Conservation (phyloP, 2,329 filamentous ascomycete genomes). For the Ophiosphaerella herpotricha region DNA sequence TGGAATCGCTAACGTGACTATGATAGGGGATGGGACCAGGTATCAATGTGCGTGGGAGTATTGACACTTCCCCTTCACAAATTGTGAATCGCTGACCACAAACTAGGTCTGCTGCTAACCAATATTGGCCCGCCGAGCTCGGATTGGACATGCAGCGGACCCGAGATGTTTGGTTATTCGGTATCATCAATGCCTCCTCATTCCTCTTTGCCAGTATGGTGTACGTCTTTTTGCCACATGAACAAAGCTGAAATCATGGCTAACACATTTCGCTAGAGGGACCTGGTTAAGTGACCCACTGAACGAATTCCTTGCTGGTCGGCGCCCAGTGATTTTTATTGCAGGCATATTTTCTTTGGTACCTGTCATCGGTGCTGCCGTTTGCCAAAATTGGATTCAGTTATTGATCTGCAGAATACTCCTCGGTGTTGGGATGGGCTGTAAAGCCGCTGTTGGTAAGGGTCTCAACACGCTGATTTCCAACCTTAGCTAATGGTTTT, state of each 20-base stretch:
- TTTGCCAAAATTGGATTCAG: neutral
- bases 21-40: neutral
- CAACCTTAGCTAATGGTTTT: neutral
- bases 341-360: neutral
- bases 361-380: neutral
- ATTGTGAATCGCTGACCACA: no score
- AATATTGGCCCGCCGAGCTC: neutral
- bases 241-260: neutral
- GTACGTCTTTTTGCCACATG: neutral
- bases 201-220: neutral
- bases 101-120: neutral
- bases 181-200: neutral
- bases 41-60: neutral
- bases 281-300: neutral
- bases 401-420: neutral
- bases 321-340: neutral
- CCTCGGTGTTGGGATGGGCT: neutral
- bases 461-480: neutral
- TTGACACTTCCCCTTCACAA: no score
- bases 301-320: neutral
- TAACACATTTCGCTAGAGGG: neutral
- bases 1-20: neutral
- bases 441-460: neutral
- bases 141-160: neutral
- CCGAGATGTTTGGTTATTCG: neutral